Percentiles rank a stretch among this genome's conserved stretches.
Evolutionary conservation across 192 early-diverging fungal genomes (phyloP).

Genomic region (Backusella macrospora): DNA sequence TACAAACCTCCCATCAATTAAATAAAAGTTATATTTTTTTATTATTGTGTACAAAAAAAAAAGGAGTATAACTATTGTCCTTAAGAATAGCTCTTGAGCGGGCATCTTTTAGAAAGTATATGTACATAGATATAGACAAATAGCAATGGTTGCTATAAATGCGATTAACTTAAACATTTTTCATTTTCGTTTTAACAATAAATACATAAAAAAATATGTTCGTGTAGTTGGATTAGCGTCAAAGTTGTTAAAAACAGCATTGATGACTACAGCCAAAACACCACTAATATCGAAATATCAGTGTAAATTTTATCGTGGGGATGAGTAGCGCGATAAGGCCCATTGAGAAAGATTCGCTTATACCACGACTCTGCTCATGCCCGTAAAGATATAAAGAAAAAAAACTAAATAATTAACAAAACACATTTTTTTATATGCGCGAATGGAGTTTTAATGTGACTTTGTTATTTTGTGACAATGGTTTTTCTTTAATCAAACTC

Average conservation of each 20-base stretch:
- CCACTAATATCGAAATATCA: background rate
- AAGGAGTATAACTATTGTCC: background rate
- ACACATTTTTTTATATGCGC: background rate
- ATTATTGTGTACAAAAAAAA: background rate
- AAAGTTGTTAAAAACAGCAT: background rate
- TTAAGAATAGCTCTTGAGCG: no score
- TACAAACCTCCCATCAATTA: background rate
- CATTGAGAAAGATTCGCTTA: conserved; percentile 17
- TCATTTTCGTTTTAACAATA: conserved; percentile 6
- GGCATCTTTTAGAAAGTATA: background rate
- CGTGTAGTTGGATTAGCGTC: conserved; percentile 28
- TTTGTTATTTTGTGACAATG: background rate
- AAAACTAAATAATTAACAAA: background rate
- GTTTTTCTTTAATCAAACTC: background rate
- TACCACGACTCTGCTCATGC: conserved; percentile 26
- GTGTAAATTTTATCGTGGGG: conserved; percentile 2
- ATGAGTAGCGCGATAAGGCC: conserved; percentile 26
- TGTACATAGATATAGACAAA: background rate
- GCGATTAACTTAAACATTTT: background rate
- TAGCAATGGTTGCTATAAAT: background rate
- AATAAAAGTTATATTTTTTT: conserved; percentile 15
- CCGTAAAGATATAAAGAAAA: conserved; percentile 12
- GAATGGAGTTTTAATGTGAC: conserved; percentile 7
- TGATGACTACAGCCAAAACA: conserved; percentile 25
- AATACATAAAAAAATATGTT: conserved; percentile 12